Evolutionary conservation across 2,329 filamentous ascomycete genomes (phyloP), one percentile per base, ranked within the genome.

Genomic region (Mycogone perniciosa): DNA sequence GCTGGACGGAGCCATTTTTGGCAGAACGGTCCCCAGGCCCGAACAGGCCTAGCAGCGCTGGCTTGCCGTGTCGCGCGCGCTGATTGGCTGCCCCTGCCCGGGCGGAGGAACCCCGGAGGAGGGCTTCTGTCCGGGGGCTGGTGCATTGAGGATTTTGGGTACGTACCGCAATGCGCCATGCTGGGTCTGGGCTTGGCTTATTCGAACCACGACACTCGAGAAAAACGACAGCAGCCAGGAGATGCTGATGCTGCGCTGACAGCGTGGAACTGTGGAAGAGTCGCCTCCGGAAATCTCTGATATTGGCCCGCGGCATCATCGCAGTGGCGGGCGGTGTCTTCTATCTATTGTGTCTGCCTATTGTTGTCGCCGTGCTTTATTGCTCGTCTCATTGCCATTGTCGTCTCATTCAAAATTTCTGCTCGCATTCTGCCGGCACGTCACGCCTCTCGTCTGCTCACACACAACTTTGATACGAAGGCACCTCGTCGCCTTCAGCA

Each of bases 161-260:
- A 50, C 43, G 48, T 51, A 51, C 44, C 44, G 43, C 41, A 41
- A 41, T 37, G 50, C 48, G 48, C 48, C 53, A 45, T 52, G 52
- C 46, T 54, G 46, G 54, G 57, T 52, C 44, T 39, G 38, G 47
- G 44, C 44, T 39, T 63, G 65, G 65, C 66, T 67, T 68, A 67
- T 68, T 68, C 66, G 63, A 64, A 67, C 66, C 65, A 68, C 65
- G 65, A 68, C 66, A 67, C 61, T 67, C 57, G 60, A 67, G 62
- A 67, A 68, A 67, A 67, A 60, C 64, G 59, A 66, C 51, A 56
- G 44, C 33, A 37, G 57, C 62, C 62, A 64, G 62, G 62, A 65
- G 65, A 63, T 57, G 55, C 20, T 20, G 57, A 11, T 38, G 53
- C 46, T 40, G 43, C 51, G 45, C 51, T 53, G 46, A 50, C 53